phyloP scores from a whole-genome alignment of 805 yeast genomes.

The Myxozyma mucilagina region DNA sequence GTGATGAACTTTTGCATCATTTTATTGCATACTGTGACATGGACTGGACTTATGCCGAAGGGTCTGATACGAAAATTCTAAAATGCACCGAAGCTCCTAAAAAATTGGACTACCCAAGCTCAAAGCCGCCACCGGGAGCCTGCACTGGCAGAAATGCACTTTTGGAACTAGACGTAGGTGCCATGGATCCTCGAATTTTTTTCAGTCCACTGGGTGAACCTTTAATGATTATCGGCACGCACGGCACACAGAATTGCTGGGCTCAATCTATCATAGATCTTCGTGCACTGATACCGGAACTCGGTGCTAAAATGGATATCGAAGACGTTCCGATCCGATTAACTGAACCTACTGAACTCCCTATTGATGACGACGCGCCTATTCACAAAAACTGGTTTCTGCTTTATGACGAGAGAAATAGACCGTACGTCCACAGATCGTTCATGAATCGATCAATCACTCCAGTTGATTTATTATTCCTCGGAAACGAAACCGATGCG shows the following conservation, averaged over 20 bases:
- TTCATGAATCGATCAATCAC: slow-evolving; percentile 14
- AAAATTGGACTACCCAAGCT: slow-evolving; percentile 4
- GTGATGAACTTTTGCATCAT: background rate
- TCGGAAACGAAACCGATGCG: background rate
- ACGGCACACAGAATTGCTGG: slow-evolving; percentile 16
- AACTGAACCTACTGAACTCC: slow-evolving; percentile 9
- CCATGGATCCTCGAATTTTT: slow-evolving; percentile 21
- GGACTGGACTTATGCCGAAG: slow-evolving; percentile 11
- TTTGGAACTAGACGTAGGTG: slow-evolving; percentile 10
- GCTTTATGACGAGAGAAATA: slow-evolving; percentile 16
- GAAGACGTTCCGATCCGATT: slow-evolving; percentile 19
- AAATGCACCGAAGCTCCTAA: background rate
- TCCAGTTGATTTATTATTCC: background rate
- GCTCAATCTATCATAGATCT: slow-evolving; percentile 19
- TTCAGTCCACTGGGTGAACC: slow-evolving; percentile 29
- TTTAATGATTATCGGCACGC: slow-evolving; percentile 14
- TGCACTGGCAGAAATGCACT: slow-evolving; percentile 5
- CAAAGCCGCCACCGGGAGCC: slow-evolving; percentile 7
- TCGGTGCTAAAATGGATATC: slow-evolving; percentile 14
- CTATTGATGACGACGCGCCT: background rate
- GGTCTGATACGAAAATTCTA: slow-evolving; percentile 10
- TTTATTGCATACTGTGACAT: slow-evolving; percentile 20
- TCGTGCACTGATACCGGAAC: slow-evolving; percentile 20
- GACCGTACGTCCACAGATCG: slow-evolving; percentile 17
- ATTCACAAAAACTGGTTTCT: slow-evolving; percentile 27